Evolutionary conservation across 176 grass and related monocot genomes (phyloP).

Genomic region (Otatea glauca): DNA sequence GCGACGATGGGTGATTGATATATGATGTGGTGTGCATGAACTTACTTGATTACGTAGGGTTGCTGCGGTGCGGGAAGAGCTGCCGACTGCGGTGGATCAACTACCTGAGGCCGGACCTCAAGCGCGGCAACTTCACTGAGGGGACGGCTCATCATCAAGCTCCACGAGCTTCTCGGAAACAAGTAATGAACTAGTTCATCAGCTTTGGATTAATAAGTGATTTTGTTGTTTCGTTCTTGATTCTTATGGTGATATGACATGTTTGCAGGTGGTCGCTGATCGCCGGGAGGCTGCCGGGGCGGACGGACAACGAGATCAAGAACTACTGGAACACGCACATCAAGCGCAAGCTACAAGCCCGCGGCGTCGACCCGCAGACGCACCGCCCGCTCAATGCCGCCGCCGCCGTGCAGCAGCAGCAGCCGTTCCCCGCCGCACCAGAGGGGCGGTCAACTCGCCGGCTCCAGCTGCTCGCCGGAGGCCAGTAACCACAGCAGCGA

Average conservation of each 20-base stretch:
- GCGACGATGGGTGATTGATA: background rate
- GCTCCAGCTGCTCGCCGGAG: slow-evolving; percentile 36
- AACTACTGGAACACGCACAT: slow-evolving; percentile 97
- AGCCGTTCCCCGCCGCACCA: too few relatives aligned
- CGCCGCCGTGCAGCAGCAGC: background rate
- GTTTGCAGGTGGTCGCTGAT: slow-evolving; percentile 82
- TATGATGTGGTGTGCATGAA: background rate
- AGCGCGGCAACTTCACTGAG: slow-evolving; percentile 85
- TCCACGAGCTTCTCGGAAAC: slow-evolving; percentile 82
- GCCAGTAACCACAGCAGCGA: slow-evolving; percentile 41
- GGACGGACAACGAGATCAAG: slow-evolving; percentile 97
- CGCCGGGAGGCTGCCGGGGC: slow-evolving; percentile 67
- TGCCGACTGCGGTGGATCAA: slow-evolving; percentile 89
- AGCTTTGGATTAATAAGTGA: background rate
- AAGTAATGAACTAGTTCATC: slow-evolving; percentile 44
- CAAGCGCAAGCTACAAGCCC: slow-evolving; percentile 72
- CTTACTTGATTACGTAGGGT: slow-evolving; percentile 34
- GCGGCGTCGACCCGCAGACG: slow-evolving; percentile 70
- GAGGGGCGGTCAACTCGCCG: background rate
- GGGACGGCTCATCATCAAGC: slow-evolving; percentile 81
- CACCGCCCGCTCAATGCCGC: slow-evolving; percentile 53
- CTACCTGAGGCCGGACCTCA: slow-evolving; percentile 80
- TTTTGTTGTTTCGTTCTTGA: background rate
- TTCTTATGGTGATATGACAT: too few relatives aligned
- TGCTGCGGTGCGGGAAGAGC: slow-evolving; percentile 84